Evolutionary conservation across 306 rosid species (phyloP).

Genomic region (Medicago lupulina): DNA sequence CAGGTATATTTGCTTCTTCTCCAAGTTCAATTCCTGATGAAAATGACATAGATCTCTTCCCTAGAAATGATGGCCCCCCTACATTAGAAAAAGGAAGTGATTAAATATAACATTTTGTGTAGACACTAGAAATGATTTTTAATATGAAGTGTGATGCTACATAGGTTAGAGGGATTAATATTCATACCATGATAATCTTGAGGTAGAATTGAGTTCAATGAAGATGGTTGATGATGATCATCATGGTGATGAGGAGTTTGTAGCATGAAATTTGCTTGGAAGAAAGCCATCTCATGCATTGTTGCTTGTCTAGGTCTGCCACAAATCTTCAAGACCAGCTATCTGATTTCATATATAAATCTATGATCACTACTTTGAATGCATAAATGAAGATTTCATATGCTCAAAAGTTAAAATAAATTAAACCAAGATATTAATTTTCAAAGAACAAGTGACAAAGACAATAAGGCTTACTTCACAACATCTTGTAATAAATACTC

Average conservation of each 20-base stretch:
- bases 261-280: constrained; percentile 89
- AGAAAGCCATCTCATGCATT: constrained; percentile 85
- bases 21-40: constrained; percentile 81
- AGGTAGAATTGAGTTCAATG: constrained; percentile 78
- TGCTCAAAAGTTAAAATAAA: constrained; percentile 12
- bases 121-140: too few relatives aligned
- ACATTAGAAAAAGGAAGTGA: too few relatives aligned
- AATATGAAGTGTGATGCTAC: not conserved
- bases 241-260: constrained; percentile 68
- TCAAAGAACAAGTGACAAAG: constrained; percentile 1
- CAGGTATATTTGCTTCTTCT: constrained; percentile 71
- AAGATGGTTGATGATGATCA: constrained; percentile 70
- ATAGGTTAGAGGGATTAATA: not conserved
- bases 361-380: constrained; percentile 45
- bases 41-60: constrained; percentile 90
- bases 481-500: constrained; percentile 39
- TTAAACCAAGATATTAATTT: not conserved
- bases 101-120: too few relatives aligned
- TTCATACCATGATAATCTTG: constrained; percentile 82
- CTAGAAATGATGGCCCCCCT: constrained; percentile 80
- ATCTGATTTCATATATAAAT: constrained; percentile 10
- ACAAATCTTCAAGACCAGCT: constrained; percentile 45
- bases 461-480: constrained; percentile 28
- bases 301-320: constrained; percentile 49
- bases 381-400: constrained; percentile 39